Evolutionary conservation across 2,329 filamentous ascomycete genomes (phyloP).

Genomic region (Hypoxylon sp.): DNA sequence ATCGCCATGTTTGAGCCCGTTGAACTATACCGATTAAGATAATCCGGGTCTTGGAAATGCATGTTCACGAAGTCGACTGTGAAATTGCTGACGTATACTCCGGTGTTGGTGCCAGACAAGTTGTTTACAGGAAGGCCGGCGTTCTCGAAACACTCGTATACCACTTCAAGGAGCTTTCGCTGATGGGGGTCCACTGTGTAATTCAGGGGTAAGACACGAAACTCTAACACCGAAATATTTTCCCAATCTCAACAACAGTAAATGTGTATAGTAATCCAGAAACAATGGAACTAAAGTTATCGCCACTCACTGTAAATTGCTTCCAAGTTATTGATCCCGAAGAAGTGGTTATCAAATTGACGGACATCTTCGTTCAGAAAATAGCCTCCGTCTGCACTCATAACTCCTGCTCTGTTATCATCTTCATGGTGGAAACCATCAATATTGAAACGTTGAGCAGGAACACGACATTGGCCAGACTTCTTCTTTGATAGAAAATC

Average conservation of each 20-base stretch:
- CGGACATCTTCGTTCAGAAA: slow-evolving; percentile 44
- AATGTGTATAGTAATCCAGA: too few relatives aligned
- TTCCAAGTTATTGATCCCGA: slow-evolving; percentile 43
- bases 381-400: slow-evolving; percentile 37
- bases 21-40: slow-evolving; percentile 37
- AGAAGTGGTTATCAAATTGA: slow-evolving; percentile 44
- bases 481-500: slow-evolving; percentile 1
- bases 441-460: slow-evolving; percentile 9
- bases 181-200: slow-evolving; percentile 44
- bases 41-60: slow-evolving; percentile 39
- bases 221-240: too few relatives aligned
- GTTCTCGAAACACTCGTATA: slow-evolving; percentile 46
- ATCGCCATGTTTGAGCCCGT: slow-evolving; percentile 42
- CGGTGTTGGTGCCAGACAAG: slow-evolving; percentile 22
- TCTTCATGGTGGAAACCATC: slow-evolving; percentile 7
- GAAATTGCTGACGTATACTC: slow-evolving; percentile 43
- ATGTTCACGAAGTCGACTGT: slow-evolving; percentile 33
- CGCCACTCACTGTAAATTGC: slow-evolving; percentile 33
- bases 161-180: slow-evolving; percentile 47
- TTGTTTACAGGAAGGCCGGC: slow-evolving; percentile 25
- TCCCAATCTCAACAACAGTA: too few relatives aligned
- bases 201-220: too few relatives aligned
- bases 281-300: too few relatives aligned
- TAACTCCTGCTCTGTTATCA: not conserved
- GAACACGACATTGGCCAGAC: slow-evolving; percentile 1